phyloP scores from a whole-genome alignment of 768 basidiomycete species.

The Hypholoma sublateritium region DNA sequence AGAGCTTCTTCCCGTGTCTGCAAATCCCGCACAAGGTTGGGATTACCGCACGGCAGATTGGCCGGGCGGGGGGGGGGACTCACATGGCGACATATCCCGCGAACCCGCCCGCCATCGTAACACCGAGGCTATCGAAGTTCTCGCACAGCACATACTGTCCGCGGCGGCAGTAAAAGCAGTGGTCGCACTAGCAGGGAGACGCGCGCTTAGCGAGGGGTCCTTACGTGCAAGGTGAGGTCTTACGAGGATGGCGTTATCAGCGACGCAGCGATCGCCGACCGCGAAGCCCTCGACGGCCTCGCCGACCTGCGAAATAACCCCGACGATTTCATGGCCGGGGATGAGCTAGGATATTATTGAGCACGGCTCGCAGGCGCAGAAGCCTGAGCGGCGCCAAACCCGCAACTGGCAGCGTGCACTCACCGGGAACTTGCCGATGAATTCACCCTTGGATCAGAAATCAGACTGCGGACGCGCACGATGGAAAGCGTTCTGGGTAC shows the following conservation, averaged over 20 bases:
- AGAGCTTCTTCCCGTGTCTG: slow-evolving; percentile 65
- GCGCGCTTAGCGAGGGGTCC: neutral
- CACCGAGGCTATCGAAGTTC: slow-evolving; percentile 80
- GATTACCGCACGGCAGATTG: slow-evolving; percentile 5
- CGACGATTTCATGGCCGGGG: slow-evolving; percentile 59
- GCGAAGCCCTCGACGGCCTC: slow-evolving; percentile 75
- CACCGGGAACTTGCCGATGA: slow-evolving; percentile 70
- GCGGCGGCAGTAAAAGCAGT: slow-evolving; percentile 85
- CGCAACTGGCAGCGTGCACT: slow-evolving; percentile 17
- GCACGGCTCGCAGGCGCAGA: neutral
- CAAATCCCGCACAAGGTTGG: slow-evolving; percentile 10
- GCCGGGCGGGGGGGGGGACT: slow-evolving; percentile 24
- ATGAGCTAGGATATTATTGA: slow-evolving; percentile 30
- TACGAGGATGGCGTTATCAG: slow-evolving; percentile 67
- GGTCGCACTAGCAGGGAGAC: slow-evolving; percentile 57
- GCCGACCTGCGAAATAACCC: slow-evolving; percentile 72
- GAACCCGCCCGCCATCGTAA: slow-evolving; percentile 82
- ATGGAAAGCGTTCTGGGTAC: slow-evolving; percentile 23
- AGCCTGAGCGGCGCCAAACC: neutral
- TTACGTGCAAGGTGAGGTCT: slow-evolving; percentile 17
- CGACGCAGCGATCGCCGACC: slow-evolving; percentile 82
- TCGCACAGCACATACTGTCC: slow-evolving; percentile 82
- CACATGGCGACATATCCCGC: slow-evolving; percentile 87
- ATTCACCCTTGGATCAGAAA: slow-evolving; percentile 48
- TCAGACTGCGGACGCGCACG: neutral